A percentile compares a stretch with the other conserved stretches of the same genome.
phyloP scores from a whole-genome alignment of 192 early-diverging fungal genomes.

The Rhizophagus prolifer region DNA sequence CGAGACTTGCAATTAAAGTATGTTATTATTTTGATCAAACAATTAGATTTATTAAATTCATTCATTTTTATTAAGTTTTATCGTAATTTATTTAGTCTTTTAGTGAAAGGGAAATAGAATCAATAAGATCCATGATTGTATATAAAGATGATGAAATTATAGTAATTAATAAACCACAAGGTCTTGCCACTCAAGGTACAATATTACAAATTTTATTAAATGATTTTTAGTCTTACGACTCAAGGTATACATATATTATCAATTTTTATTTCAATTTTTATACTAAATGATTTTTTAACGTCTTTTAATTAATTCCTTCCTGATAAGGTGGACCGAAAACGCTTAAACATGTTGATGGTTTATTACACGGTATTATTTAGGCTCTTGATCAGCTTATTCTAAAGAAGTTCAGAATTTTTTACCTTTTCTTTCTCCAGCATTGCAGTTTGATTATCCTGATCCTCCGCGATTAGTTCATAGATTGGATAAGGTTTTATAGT shows the following conservation, averaged over 20 bases:
- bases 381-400: neutral
- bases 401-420: neutral
- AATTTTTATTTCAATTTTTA: no score
- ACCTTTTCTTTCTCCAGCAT: neutral
- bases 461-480: conserved; percentile 9
- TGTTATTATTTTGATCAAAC: no score
- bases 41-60: neutral
- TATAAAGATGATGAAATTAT: conserved; percentile 18
- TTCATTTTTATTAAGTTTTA: no score
- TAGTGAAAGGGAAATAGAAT: neutral
- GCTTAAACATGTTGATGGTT: neutral
- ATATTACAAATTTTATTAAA: no score
- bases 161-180: neutral
- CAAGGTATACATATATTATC: no score
- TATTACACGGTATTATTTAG: neutral
- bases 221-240: no score
- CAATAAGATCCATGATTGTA: conserved; percentile 18
- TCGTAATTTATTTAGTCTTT: neutral
- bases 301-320: neutral
- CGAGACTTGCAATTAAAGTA: neutral
- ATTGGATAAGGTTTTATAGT: neutral
- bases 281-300: no score
- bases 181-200: conserved; percentile 11
- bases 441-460: conserved; percentile 4
- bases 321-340: neutral